Base-by-base conservation (phyloP, 2,329 filamentous ascomycete species). In the Shiraia bambusicola region DNA sequence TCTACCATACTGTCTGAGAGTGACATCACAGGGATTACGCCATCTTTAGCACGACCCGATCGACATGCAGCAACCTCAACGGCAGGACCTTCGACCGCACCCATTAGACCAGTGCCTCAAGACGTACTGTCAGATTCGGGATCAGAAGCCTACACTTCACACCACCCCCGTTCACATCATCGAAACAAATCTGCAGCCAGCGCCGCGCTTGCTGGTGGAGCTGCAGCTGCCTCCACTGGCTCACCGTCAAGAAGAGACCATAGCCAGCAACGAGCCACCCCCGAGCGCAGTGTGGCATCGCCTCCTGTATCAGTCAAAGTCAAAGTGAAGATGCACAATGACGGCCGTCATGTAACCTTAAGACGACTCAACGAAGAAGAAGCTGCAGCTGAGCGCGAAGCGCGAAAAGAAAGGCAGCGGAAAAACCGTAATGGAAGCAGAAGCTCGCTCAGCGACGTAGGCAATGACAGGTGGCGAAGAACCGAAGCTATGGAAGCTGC, bases 241-340 rank as follows among this genome's bases (percentile, higher is more conserved):
- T 61, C 65, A 12, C 54, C 59, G 10, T 61, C 59, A n/a, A 60
- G 51, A 38, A 55, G 58, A 33, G 58, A 61, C 22, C 38, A 45
- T 31, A 55, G 59, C 39, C 49, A 59, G 25, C 58, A 57, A 14
- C 58, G 66, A 37, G 58, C 56, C 44, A 65, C 64, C 38, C 51
- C 49, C 39, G 70, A 74, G 31, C 71, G 72, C 32, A 72, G 73
- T 46, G 66, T 75, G 22, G 72, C 72, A 16, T 80, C 78, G 0
- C 80, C 79, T n/a, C 79, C 80, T 2, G 79, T 83, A 33, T 81
- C 77, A 22, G 76, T 85, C 40, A 82, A 83, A 61, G 76, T 84
- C 29, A 82, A 83, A 61, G 76, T 84, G 28, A 82, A 82, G 58
- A 81, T 83, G 75, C 80, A 83, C 63, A 76, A 78, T 43, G 80